Base-by-base conservation (phyloP, 257 asterid species). In the Mitragyna speciosa region DNA sequence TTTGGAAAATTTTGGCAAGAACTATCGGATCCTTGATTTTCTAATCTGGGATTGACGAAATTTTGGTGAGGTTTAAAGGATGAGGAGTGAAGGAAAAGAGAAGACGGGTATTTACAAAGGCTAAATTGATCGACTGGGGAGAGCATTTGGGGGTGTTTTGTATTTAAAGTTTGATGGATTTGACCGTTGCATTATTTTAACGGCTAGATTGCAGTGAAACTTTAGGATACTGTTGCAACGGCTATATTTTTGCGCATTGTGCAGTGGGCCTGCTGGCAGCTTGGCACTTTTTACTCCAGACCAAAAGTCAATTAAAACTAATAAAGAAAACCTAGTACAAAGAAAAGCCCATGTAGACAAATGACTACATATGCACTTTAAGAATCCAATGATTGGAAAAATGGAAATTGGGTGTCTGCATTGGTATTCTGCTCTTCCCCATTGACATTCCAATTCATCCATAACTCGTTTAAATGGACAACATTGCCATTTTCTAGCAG, bases 161-260 rank as follows among this genome's bases (percentile, higher is more conserved):
- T 69, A 81, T 81, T 77, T 84, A 58, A 84, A 69, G 67, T 26
- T 17, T 2, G 33, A 24, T 22, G 80, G 30, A 81, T 65, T 73
- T 41, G 69, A 82, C 70, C 84, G 84, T 84, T 84, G 72, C 7
- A 59, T 26, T 24, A 28, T n/a, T 26, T 67, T 66, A 82, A 82
- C 85, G 85, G 81, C 85, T 77, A 82, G 78, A 63, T 76, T 80
- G 67, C n/a, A 49, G 24, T 39, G 43, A 48, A 54, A 14, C 5
- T 54, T 49, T 7, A 33, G 75, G 52, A 70, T 26, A 43, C 20
- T 74, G 73, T 45, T n/a, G 64, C 71, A 80, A 84, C 84, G 82
- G 84, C 84, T 73, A 77, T 64, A 59, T 76, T 63, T 65, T 17
- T 36, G 56, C 41, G 39, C 30, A 15, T 20, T 24, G 19, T 19